Base-by-base conservation (phyloP, 106 monocot genomes). In the Apostasia shenzhenica region DNA sequence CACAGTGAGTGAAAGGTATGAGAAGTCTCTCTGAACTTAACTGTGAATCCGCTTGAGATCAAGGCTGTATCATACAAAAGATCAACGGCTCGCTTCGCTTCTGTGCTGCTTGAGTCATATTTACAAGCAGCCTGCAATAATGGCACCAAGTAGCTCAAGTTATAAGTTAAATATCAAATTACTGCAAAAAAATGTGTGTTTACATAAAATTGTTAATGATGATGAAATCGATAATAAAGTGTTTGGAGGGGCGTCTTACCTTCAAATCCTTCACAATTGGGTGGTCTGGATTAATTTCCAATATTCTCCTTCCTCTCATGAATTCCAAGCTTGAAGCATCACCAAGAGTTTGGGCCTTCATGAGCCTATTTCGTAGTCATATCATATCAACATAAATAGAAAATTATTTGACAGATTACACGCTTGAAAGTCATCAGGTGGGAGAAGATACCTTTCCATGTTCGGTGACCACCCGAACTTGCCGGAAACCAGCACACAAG, bases 381-480 rank as follows among this genome's bases (percentile, higher is more conserved):
- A 26, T 26, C 26, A 26, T 26, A 26, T 26, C 26, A 26, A 26
- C 26, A 26, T 26, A 26, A 26, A 26, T 26, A 26, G 26, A 26
- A 26, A 26, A 26, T 26, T 26, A 26, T 26, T 26, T 26, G 26
- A 26, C 26, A 26, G 26, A 26, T 26, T 26, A 26, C 0, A 26
- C 26, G 26, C 26, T 26, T 26, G 26, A 26, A 26, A 26, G 26
- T 26, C 26, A 26, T 26, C 26, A 0, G 26, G 26, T 26, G 26
- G 26, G 26, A 26, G 26, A 26, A 26, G 26, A 26, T 55, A 89
- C 94, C 94, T 79, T 83, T 94, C 94, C 94, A 94, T 94, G 72
- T 94, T 94, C 12, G 94, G 90, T 9, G 94, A 94, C 94, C 94
- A 94, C 13, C 94, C 94, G 77, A 94, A 94, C 58, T 94, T 94